Evolutionary conservation across 306 rosid genomes (phyloP).

Genomic region (Trichosanthes cucumerina): DNA sequence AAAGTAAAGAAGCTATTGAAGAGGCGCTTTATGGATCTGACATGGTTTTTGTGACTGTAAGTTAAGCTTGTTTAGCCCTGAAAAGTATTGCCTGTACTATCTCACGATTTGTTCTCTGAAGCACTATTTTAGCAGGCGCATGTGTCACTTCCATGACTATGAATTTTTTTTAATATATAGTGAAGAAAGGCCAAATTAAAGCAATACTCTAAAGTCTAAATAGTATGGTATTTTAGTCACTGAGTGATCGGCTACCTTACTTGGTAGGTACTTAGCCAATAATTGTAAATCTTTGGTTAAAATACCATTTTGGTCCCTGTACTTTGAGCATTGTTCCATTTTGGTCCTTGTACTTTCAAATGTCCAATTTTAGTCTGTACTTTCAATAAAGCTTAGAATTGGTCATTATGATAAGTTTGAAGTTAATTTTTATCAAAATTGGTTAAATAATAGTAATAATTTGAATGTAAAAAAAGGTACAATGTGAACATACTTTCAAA

Average conservation of each 20-base stretch:
- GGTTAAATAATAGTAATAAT: too few relatives aligned
- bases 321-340: too few relatives aligned
- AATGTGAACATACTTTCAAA: too few relatives aligned
- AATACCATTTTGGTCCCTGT: too few relatives aligned
- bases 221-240: not conserved
- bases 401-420: too few relatives aligned
- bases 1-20: constrained; percentile 73
- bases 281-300: not conserved
- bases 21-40: constrained; percentile 92
- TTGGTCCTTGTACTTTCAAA: too few relatives aligned
- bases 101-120: not conserved
- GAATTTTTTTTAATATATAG: not conserved
- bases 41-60: constrained; percentile 94
- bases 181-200: not conserved
- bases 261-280: not conserved
- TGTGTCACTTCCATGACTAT: not conserved
- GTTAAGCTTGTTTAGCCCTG: constrained; percentile 19
- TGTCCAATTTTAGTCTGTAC: too few relatives aligned
- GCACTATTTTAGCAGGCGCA: not conserved
- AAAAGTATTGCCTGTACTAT: not conserved
- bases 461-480: too few relatives aligned
- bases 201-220: not conserved
- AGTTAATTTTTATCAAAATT: too few relatives aligned
- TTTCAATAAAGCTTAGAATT: too few relatives aligned
- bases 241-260: not conserved